These are phyloP conservation scores for Aspergillus puulaauensis DNA, from an alignment of 2,329 filamentous ascomycete species.

Conservation along the genomic window DNA sequence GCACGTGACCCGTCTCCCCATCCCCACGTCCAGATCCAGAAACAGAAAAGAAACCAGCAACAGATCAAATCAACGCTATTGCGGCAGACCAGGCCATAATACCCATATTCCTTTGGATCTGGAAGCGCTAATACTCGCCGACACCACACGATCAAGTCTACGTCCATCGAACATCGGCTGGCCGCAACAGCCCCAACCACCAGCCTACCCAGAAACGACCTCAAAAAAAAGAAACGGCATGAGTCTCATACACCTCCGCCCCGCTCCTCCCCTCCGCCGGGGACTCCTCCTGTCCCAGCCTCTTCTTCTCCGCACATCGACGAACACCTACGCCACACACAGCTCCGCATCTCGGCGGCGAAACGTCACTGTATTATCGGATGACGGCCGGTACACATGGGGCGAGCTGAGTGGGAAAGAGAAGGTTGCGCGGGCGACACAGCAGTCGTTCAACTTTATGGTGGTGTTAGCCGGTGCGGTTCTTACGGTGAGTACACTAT, in stretches of 20 bases:
- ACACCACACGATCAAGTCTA: not conserved
- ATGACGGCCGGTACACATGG: slow-evolving; percentile 82
- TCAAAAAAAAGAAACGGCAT: not conserved
- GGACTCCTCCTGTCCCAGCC: slow-evolving; percentile 27
- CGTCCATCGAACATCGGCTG: slow-evolving; percentile 17
- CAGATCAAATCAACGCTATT: not conserved
- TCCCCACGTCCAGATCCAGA: slow-evolving; percentile 16
- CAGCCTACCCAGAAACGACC: not conserved
- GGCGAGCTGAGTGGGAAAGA: slow-evolving; percentile 70
- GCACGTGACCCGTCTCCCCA: slow-evolving; percentile 21
- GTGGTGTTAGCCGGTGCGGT: slow-evolving; percentile 72
- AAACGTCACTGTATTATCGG: slow-evolving; percentile 79
- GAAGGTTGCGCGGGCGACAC: slow-evolving; percentile 80
- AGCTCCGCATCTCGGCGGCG: slow-evolving; percentile 51
- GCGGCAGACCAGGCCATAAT: not conserved
- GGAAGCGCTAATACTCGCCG: slow-evolving; percentile 5
- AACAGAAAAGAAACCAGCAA: slow-evolving; percentile 3
- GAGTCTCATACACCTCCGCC: slow-evolving; percentile 17
- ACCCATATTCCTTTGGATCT: not conserved
- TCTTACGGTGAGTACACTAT: slow-evolving; percentile 63
- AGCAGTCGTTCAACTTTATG: slow-evolving; percentile 86
- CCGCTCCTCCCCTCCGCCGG: slow-evolving; percentile 17
- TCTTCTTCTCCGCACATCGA: slow-evolving; percentile 34
- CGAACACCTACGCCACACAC: slow-evolving; percentile 48
- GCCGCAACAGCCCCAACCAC: slow-evolving; percentile 4